A percentile compares a stretch with the other conserved stretches of the same genome.
Conservation (phyloP, 2,329 filamentous ascomycete species). For the Cyphellophora attinorum region DNA sequence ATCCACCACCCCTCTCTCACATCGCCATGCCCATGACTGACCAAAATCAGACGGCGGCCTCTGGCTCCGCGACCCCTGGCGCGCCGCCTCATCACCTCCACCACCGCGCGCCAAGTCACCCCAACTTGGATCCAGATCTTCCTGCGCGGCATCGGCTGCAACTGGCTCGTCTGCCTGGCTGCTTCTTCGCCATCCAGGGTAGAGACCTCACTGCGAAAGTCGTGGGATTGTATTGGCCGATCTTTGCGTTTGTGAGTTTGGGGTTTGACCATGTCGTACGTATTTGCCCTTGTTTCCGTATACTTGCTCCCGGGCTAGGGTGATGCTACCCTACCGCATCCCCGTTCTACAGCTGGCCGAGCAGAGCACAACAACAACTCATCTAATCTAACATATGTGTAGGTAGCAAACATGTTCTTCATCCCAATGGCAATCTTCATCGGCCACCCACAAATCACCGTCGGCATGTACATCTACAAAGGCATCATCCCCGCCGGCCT, state of each 20-base stretch:
- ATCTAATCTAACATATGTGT: too few relatives aligned
- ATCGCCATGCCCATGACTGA: background rate
- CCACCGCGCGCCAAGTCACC: constrained; percentile 40
- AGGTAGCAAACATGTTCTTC: constrained; percentile 29
- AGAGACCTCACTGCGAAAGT: constrained; percentile 45
- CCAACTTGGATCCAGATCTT: constrained; percentile 45
- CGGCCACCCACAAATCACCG: constrained; percentile 31
- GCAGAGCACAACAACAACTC: too few relatives aligned
- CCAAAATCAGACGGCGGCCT: background rate
- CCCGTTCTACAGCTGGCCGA: too few relatives aligned
- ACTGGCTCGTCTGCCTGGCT: constrained; percentile 50
- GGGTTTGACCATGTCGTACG: constrained; percentile 45
- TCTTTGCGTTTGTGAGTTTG: constrained; percentile 44
- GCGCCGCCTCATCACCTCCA: constrained; percentile 28
- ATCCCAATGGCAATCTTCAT: constrained; percentile 44
- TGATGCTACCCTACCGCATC: too few relatives aligned
- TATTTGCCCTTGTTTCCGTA: background rate
- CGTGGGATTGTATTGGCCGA: constrained; percentile 47
- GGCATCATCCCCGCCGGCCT: constrained; percentile 47
- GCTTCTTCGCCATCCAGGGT: constrained; percentile 39
- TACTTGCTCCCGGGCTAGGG: background rate
- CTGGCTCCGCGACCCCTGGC: background rate
- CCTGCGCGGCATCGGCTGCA: constrained; percentile 45
- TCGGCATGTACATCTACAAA: constrained; percentile 48
- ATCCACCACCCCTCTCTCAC: too few relatives aligned